These are phyloP conservation scores for Verticillium klebahnii DNA, from an alignment of 2,329 filamentous ascomycete species.

Conservation along the genomic window DNA sequence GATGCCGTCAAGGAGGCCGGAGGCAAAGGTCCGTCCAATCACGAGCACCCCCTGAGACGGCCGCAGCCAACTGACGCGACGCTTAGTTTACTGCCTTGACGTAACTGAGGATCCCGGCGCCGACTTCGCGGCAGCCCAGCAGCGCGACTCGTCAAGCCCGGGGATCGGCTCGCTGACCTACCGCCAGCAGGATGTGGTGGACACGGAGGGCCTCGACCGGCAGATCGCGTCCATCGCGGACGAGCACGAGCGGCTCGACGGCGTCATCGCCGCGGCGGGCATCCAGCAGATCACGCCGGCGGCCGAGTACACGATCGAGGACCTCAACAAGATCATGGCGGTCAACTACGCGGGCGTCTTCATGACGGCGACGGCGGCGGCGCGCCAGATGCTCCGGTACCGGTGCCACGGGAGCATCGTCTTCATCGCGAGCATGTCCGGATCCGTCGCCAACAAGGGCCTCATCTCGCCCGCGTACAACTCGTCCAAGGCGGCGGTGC, in stretches of 20 bases:
- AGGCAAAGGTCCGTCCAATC: constrained; percentile 47
- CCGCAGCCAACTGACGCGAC: neutral
- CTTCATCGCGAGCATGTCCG: constrained; percentile 53
- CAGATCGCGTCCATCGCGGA: constrained; percentile 56
- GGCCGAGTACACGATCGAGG: constrained; percentile 57
- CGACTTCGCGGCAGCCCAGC: constrained; percentile 57
- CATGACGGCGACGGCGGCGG: constrained; percentile 67
- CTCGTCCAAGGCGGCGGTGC: constrained; percentile 60
- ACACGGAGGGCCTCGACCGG: constrained; percentile 53
- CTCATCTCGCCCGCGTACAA: constrained; percentile 64
- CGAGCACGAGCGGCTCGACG: constrained; percentile 58
- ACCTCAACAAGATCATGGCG: constrained; percentile 59
- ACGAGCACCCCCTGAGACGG: neutral
- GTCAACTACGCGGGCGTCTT: constrained; percentile 67
- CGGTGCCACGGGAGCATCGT: constrained; percentile 50
- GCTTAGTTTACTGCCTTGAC: constrained; percentile 53
- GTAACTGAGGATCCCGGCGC: constrained; percentile 42
- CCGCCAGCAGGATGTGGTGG: constrained; percentile 62
- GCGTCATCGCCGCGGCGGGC: constrained; percentile 65
- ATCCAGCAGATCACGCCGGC: constrained; percentile 65
- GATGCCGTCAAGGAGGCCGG: constrained; percentile 73
- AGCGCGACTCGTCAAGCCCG: constrained; percentile 25
- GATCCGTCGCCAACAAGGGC: constrained; percentile 50
- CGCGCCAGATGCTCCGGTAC: constrained; percentile 54
- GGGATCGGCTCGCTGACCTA: constrained; percentile 63